Base-by-base conservation (phyloP, 768 basidiomycete genomes). In the Kwoniella heveanensis region DNA sequence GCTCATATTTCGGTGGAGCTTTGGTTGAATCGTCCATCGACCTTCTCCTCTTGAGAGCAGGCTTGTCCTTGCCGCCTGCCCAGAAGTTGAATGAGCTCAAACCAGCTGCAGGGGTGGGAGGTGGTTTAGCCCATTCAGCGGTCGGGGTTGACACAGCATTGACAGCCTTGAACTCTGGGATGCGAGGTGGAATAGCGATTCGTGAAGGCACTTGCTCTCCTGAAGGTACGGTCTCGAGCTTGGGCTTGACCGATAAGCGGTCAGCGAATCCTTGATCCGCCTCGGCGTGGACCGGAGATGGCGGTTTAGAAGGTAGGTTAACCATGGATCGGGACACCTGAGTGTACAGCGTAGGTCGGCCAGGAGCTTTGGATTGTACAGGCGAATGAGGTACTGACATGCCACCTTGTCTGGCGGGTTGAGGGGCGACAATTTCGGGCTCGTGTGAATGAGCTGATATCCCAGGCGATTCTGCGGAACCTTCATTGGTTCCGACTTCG, bases 1-100 rank as follows among this genome's bases (percentile, higher is more conserved):
- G 77, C 17, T 71, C 72, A 60, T 83, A 83, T 0, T 70, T 68
- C 7, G 82, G 82, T n/a, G 81, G 81, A 17, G 71, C 65, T 26
- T 64, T 60, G 17, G 70, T 71, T 22, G 79, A 60, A 66, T 82
- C 82, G 59, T 79, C 79, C 67, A 81, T 79, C 5, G 82, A 82
- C 51, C 78, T 65, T 2, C 80, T 66, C 6, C 82, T 64, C 27
- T 79, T 79, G 24, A 80, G 57, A 7, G 60, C 63, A 1, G 70
- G 56, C 24, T 61, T 49, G 8, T 61, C 60, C 57, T 60, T 54
- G 27, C 57, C 46, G 32, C 60, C 61, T 24, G 57, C 62, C 68
- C 68, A 71, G 65, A 73, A 68, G 29, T 64, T 64, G 56, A 73
- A 57, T 44, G 52, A 55, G 37, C 32, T 62, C 8, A 67, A 54